phyloP scores from a whole-genome alignment of 306 rosid species.

The Cotoneaster glaucophyllus region DNA sequence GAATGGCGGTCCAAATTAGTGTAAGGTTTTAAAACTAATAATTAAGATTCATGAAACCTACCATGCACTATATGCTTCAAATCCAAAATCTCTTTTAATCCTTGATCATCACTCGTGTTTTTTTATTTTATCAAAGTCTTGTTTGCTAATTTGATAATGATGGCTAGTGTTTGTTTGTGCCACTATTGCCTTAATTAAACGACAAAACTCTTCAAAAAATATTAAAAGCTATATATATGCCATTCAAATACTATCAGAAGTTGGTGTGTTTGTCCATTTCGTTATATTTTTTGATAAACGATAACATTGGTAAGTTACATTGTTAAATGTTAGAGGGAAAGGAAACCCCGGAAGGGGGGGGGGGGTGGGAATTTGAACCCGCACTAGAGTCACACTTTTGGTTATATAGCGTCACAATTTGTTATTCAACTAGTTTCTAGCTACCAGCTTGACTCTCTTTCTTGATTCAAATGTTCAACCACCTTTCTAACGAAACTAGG shows the following conservation, averaged over 20 bases:
- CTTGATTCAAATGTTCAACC: constrained; percentile 11
- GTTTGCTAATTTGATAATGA: not conserved
- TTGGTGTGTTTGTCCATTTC: constrained; percentile 15
- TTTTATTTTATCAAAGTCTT: not conserved
- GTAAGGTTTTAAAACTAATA: not conserved
- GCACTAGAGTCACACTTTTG: too few relatives aligned
- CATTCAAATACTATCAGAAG: not conserved
- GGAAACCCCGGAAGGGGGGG: too few relatives aligned
- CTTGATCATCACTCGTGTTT: not conserved
- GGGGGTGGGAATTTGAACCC: too few relatives aligned
- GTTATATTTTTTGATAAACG: too few relatives aligned
- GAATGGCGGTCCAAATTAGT: not conserved
- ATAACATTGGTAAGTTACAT: too few relatives aligned
- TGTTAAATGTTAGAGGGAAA: too few relatives aligned
- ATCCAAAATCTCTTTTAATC: not conserved
- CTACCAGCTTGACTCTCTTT: not conserved
- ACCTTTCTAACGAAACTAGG: not conserved
- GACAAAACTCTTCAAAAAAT: not conserved
- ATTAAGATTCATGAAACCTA: not conserved
- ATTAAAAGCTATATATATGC: not conserved
- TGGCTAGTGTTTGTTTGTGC: not conserved
- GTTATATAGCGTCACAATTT: too few relatives aligned
- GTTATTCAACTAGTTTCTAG: not conserved
- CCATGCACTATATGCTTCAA: not conserved
- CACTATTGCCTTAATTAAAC: not conserved